phyloP scores from a whole-genome alignment of 345 rosid species.

The Eucalyptus pauciflora region DNA sequence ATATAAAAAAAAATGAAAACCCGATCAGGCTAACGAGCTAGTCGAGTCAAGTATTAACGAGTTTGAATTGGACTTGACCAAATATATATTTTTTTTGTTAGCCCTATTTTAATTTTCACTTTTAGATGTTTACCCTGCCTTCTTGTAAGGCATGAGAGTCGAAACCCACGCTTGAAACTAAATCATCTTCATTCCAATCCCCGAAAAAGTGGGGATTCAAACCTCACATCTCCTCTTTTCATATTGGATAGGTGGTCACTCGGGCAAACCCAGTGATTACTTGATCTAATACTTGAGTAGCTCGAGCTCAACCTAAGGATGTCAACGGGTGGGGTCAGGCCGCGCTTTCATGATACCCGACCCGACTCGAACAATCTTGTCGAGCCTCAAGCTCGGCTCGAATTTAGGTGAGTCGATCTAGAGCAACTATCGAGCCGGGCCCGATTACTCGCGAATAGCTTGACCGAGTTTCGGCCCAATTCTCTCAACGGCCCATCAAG shows the following conservation, averaged over 20 bases:
- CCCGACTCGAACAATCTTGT: no score
- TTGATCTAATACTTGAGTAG: no score
- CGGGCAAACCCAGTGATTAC: no score
- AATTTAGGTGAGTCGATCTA: neutral
- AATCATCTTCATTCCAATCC: no score
- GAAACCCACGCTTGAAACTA: no score
- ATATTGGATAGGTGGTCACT: no score
- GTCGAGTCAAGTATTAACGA: neutral
- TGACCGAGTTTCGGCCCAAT: neutral
- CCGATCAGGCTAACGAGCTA: fast-evolving
- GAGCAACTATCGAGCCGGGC: neutral
- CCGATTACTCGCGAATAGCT: neutral
- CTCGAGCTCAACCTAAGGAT: neutral
- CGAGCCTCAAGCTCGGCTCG: neutral
- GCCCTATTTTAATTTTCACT: no score
- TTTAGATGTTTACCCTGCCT: no score
- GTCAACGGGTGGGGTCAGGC: neutral
- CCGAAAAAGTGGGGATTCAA: no score
- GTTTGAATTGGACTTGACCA: neutral
- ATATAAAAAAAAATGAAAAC: neutral
- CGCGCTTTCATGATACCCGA: neutral
- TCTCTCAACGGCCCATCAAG: neutral
- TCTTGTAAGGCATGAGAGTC: fast-evolving
- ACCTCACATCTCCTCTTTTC: no score
- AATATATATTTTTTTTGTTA: no score